Percentiles rank a stretch among this genome's conserved stretches.
phyloP scores from a whole-genome alignment of 2,329 filamentous ascomycete genomes.

The Aspergillus sp. region DNA sequence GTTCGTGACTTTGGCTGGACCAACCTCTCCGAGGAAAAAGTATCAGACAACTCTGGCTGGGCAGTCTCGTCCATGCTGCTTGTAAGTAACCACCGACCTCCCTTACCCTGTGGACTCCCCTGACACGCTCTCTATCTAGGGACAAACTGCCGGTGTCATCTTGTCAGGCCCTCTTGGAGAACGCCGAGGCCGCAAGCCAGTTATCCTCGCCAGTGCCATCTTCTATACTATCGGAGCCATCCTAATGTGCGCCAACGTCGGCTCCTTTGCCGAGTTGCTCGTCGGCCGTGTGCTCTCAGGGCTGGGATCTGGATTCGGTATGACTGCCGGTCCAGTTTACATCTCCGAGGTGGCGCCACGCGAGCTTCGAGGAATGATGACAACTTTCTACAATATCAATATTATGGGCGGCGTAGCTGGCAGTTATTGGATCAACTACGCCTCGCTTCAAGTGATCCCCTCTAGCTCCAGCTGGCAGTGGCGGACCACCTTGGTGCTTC shows the following conservation, averaged over 20 bases:
- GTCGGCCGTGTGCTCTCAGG: constrained; percentile 19
- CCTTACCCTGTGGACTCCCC: not conserved
- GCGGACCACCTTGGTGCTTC: constrained; percentile 18
- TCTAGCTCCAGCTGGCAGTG: constrained; percentile 20
- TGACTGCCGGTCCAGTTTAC: constrained; percentile 68
- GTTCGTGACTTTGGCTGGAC: constrained; percentile 19
- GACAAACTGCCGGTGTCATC: constrained; percentile 18
- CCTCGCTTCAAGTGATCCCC: constrained; percentile 13
- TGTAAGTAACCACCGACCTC: constrained; percentile 4
- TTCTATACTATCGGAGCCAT: constrained; percentile 21
- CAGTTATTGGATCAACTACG: constrained; percentile 25
- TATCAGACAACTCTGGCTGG: constrained; percentile 21
- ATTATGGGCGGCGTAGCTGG: constrained; percentile 23
- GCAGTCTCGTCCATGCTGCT: constrained; percentile 22
- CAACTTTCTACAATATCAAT: constrained; percentile 22
- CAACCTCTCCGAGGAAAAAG: not conserved
- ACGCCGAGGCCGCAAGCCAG: constrained; percentile 19
- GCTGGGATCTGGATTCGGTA: constrained; percentile 18
- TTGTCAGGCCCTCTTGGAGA: constrained; percentile 18
- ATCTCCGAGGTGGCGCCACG: constrained; percentile 82
- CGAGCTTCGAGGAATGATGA: constrained; percentile 57
- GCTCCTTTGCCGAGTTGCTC: constrained; percentile 17
- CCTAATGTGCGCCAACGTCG: constrained; percentile 20
- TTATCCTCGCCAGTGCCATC: constrained; percentile 17
- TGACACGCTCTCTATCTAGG: not conserved